These are phyloP conservation scores for Podaxis rugospora DNA, from an alignment of 768 basidiomycete genomes.

Conservation along the genomic window DNA sequence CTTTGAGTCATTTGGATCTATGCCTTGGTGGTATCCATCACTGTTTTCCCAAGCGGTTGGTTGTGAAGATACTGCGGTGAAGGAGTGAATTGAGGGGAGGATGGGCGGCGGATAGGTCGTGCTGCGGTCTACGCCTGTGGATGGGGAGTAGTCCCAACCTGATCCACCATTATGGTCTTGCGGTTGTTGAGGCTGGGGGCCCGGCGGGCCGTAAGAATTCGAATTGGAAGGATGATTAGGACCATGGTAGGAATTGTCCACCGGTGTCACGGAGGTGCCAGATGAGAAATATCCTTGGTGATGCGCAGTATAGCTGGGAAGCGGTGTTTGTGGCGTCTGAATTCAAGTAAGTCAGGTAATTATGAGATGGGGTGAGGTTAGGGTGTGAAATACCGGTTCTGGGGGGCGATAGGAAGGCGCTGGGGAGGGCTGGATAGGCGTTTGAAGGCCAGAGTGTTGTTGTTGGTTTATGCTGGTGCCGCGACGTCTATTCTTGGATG, in stretches of 20 bases:
- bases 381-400: constrained; percentile 36
- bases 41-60: constrained; percentile 24
- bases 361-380: constrained; percentile 7
- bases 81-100: constrained; percentile 51
- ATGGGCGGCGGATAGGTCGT: constrained; percentile 44
- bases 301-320: constrained; percentile 31
- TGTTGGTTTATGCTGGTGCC: constrained; percentile 35
- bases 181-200: constrained; percentile 27
- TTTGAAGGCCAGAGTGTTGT: constrained; percentile 37
- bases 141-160: constrained; percentile 49
- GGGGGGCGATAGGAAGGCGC: constrained; percentile 39
- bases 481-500: constrained; percentile 36
- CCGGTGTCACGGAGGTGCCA: constrained; percentile 19
- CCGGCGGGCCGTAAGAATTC: no score
- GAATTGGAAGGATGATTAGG: constrained; percentile 32
- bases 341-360: not conserved
- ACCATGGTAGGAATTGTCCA: constrained; percentile 30
- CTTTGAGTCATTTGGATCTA: constrained; percentile 3
- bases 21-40: constrained; percentile 1
- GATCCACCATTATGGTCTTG: not conserved
- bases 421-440: constrained; percentile 41
- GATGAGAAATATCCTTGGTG: constrained; percentile 42
- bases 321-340: constrained; percentile 21
- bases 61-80: constrained; percentile 25
- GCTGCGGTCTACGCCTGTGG: constrained; percentile 40